These are phyloP conservation scores for Pluteus cervinus DNA, from an alignment of 768 basidiomycete genomes.

Conservation along the genomic window DNA sequence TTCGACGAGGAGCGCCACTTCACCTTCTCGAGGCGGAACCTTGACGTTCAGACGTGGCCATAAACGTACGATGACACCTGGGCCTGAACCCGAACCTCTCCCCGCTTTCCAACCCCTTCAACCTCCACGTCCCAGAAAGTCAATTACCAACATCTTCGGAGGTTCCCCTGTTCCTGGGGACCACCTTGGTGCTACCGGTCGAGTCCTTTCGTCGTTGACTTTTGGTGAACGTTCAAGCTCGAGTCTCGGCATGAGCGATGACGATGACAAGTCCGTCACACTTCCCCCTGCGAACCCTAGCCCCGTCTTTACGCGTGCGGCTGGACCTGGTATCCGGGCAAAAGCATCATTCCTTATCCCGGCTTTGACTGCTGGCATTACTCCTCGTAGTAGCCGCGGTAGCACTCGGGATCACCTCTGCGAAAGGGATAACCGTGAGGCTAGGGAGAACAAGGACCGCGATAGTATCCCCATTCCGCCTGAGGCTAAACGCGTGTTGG, in stretches of 20 bases:
- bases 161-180: constrained; percentile 20
- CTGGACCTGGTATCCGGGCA: no score
- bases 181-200: constrained; percentile 15
- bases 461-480: constrained; percentile 33
- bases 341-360: no score
- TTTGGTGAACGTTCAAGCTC: constrained; percentile 29
- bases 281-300: no score
- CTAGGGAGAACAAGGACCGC: constrained; percentile 9
- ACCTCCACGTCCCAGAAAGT: constrained; percentile 33
- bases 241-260: no score
- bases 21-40: constrained; percentile 8
- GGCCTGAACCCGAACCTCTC: constrained; percentile 50
- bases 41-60: constrained; percentile 32
- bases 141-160: constrained; percentile 7
- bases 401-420: no score
- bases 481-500: constrained; percentile 50
- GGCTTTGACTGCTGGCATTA: no score
- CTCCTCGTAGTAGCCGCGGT: no score
- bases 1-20: constrained; percentile 9
- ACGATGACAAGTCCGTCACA: no score
- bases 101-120: constrained; percentile 55
- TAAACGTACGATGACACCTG: constrained; percentile 51
- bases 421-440: not conserved
- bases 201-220: constrained; percentile 32
- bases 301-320: no score